phyloP scores from a whole-genome alignment of 345 rosid species.

The Citrus inodora region DNA sequence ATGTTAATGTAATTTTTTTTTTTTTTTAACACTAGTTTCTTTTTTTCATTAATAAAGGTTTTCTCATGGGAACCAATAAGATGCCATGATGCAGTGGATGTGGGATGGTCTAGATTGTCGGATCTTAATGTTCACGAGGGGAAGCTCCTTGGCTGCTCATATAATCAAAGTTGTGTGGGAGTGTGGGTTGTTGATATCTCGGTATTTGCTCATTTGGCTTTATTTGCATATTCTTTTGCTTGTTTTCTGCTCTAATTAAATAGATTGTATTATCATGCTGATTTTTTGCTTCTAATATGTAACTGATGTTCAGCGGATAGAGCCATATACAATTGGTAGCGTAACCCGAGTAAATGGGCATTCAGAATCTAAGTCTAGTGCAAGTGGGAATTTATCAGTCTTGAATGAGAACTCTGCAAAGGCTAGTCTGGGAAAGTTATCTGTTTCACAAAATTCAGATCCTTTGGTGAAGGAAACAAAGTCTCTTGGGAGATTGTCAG shows the following conservation, averaged over 20 bases:
- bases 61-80: conserved; percentile 96
- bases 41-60: conserved; percentile 45
- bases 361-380: conserved; percentile 54
- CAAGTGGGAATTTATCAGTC: conserved; percentile 51
- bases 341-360: conserved; percentile 45
- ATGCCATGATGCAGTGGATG: conserved; percentile 89
- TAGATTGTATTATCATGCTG: conserved; percentile 8
- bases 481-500: conserved; percentile 77
- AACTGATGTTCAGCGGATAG: conserved; percentile 52
- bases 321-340: conserved; percentile 62
- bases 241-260: conserved; percentile 16
- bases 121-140: conserved; percentile 97
- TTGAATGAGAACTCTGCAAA: conserved; percentile 60
- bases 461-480: conserved; percentile 62
- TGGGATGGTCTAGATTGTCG: conserved; percentile 97
- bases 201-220: conserved; percentile 40
- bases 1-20: conserved; percentile 1
- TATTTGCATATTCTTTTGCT: conserved; percentile 9
- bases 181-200: conserved; percentile 98
- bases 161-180: conserved; percentile 96
- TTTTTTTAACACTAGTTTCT: conserved; percentile 12
- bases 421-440: conserved; percentile 45
- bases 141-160: conserved; percentile 98
- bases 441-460: conserved; percentile 48
- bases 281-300: conserved; percentile 9